Base-by-base conservation (phyloP, 1,284 basidiomycete species). In the Austroboletus rostrupii region DNA sequence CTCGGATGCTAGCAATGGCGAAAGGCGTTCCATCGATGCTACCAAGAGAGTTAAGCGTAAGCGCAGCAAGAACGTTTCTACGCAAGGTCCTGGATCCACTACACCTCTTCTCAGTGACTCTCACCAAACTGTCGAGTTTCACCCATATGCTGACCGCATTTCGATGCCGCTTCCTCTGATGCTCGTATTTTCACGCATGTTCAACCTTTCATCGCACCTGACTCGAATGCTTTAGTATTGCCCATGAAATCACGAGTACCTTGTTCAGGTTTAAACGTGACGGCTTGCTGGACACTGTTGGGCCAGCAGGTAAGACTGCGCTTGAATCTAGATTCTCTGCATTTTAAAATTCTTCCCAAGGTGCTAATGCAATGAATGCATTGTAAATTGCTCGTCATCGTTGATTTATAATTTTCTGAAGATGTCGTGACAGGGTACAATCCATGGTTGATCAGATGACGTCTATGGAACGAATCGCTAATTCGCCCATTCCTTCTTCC, bases 361-460 rank as follows among this genome's bases (percentile, higher is more conserved):
- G 90, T 52, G 75, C 81, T 40, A 94, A 92, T 66, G 78, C 85
- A 0, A 80, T 94, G 79, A 85, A 78, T 54, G 71, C 70, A 57
- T 61, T 83, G 85, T 83, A 62, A 58, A 78, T 62, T 13, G 10
- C 31, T 47, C 17, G 21, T 14, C 12, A 45, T 14, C 5, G 3
- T 37, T 43, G 13, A 21, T 36, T 40, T 43, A 11, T n/a, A 42
- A 21, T n/a, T 37, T 46, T 10, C 51, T 69, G 45, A 58, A 48
- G 19, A 35, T 14, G 37, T 7, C 43, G 42, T 46, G 46, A 8
- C 56, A 90, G 87, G 46, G 67, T 93, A 40, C 83, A 86, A 58
- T 75, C 76, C 33, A 88, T 96, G 82, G 83, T 90, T 1, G 88
- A 91, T 59, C 86, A 92, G 66, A 76, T 94, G 57, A 85, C 87